phyloP scores from a whole-genome alignment of 2,329 filamentous ascomycete genomes.

The Trichoderma semiorbis region DNA sequence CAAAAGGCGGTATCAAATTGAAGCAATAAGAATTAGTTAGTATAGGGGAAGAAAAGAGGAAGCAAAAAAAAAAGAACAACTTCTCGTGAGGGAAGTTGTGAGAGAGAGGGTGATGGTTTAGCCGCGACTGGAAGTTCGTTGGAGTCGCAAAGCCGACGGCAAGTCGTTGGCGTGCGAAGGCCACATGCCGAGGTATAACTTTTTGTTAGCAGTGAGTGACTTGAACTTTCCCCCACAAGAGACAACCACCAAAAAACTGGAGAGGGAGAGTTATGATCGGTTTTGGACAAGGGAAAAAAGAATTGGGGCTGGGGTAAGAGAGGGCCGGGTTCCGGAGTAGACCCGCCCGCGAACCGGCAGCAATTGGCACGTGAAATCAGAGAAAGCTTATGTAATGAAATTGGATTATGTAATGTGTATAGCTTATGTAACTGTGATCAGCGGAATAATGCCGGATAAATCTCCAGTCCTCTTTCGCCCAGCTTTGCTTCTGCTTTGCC shows the following conservation, averaged over 20 bases:
- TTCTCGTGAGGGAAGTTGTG: neutral
- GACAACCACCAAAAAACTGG: neutral
- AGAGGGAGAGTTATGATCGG: neutral
- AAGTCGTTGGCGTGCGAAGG: neutral
- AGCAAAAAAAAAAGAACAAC: neutral
- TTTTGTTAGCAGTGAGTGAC: neutral
- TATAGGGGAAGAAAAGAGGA: neutral
- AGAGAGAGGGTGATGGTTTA: neutral
- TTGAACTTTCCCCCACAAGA: neutral
- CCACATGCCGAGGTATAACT: conserved; percentile 8
- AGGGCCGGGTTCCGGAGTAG: neutral
- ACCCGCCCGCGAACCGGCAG: neutral
- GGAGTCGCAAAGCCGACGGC: conserved; percentile 6
- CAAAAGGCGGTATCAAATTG: neutral
- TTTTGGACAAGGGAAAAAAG: neutral
- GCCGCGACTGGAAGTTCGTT: neutral
- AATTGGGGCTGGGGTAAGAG: neutral
- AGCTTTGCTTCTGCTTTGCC: neutral
- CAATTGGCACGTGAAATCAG: neutral
- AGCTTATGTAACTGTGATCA: neutral
- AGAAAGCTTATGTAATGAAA: neutral
- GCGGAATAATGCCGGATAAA: neutral
- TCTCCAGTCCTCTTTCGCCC: neutral
- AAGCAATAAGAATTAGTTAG: neutral
- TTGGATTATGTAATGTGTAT: neutral